Evolutionary conservation across 1,284 basidiomycete species (phyloP).

Genomic region (Meira miltonrushii): DNA sequence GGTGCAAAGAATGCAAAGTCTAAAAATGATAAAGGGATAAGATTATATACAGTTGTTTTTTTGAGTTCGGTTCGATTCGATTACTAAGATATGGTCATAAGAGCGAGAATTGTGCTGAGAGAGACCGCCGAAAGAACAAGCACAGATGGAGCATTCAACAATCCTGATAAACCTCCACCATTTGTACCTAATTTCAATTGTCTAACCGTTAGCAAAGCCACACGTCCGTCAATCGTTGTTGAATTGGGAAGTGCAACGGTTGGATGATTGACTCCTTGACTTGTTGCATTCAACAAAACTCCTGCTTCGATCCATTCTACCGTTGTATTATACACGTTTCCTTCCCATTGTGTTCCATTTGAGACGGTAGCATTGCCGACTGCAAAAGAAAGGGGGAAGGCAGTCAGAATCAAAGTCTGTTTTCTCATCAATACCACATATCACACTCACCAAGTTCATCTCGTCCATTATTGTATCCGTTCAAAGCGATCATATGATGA

Average conservation of each 20-base stretch:
- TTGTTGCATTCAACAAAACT: slow-evolving; percentile 46
- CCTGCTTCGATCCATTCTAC: slow-evolving; percentile 44
- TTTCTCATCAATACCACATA: slow-evolving; percentile 66
- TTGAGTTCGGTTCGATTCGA: no score
- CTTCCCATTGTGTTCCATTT: slow-evolving; percentile 52
- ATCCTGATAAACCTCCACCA: no score
- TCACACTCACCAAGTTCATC: slow-evolving; percentile 68
- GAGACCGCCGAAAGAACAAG: no score
- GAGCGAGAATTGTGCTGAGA: no score
- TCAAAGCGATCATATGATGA: slow-evolving; percentile 28
- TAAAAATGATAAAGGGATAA: no score
- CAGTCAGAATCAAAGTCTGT: slow-evolving; percentile 53
- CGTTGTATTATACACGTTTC: slow-evolving; percentile 32
- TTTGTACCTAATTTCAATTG: slow-evolving; percentile 11
- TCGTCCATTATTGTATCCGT: slow-evolving; percentile 55
- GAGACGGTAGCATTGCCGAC: slow-evolving; percentile 50
- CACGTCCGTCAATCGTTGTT: slow-evolving; percentile 74
- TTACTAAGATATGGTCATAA: no score
- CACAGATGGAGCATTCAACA: no score
- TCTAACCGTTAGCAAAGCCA: slow-evolving; percentile 71
- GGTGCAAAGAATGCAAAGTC: no score
- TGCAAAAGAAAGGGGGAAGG: slow-evolving; percentile 35
- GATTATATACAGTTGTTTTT: no score
- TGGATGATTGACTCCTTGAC: slow-evolving; percentile 64
- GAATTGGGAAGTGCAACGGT: slow-evolving; percentile 60